phyloP scores from a whole-genome alignment of 1,139 yeast genomes.

The Scheffersomyces segobiensis region DNA sequence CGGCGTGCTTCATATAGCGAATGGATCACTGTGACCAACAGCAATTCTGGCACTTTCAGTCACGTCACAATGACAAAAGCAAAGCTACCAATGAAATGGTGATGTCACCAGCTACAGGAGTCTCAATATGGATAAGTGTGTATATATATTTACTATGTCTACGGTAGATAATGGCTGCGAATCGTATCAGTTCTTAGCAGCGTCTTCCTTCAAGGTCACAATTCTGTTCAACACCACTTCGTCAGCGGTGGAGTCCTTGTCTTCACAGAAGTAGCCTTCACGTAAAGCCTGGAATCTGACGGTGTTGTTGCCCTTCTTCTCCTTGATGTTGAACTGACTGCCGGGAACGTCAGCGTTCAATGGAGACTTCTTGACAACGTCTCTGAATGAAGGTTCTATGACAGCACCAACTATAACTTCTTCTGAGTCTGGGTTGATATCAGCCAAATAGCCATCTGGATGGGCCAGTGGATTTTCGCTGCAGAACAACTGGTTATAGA shows the following conservation, averaged over 20 bases:
- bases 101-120: neutral
- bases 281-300: conserved; percentile 97
- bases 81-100: neutral
- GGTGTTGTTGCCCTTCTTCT: conserved; percentile 67
- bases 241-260: conserved; percentile 62
- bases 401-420: conserved; percentile 63
- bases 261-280: conserved; percentile 94
- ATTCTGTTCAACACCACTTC: conserved; percentile 80
- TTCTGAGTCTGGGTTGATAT: conserved; percentile 80
- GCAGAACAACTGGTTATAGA: conserved; percentile 84
- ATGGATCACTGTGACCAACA: neutral
- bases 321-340: conserved; percentile 71
- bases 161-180: neutral
- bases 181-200: conserved; percentile 33
- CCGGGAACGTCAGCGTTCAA: conserved; percentile 68
- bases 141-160: neutral
- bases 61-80: neutral
- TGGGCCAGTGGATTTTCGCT: conserved; percentile 89
- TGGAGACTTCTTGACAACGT: conserved; percentile 71
- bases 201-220: conserved; percentile 83
- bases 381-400: conserved; percentile 76
- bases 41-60: neutral
- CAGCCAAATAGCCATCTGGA: conserved; percentile 86
- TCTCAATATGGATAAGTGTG: neutral
- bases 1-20: neutral